Evolutionary conservation across 352 stramenopile species (phyloP).

Genomic region (Detonula confervacea): DNA sequence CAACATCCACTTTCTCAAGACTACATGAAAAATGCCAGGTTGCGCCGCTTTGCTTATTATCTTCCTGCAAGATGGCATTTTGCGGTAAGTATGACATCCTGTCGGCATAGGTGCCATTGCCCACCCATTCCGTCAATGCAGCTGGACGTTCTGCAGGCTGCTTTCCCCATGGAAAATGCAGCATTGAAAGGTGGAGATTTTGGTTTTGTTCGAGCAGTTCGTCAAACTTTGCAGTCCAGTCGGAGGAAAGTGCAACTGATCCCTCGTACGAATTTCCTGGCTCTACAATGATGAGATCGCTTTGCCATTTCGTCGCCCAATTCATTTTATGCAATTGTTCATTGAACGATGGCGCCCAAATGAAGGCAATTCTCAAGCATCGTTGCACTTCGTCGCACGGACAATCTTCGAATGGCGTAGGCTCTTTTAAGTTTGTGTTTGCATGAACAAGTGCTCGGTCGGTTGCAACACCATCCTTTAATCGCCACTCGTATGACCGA

Average conservation of each 20-base stretch:
- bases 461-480: constrained; percentile 20
- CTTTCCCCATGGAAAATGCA: constrained; percentile 41
- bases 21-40: constrained; percentile 43
- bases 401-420: constrained; percentile 24
- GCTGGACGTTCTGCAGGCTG: constrained; percentile 32
- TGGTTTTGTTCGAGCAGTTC: constrained; percentile 15
- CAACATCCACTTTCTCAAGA: constrained; percentile 24
- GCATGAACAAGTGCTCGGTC: constrained; percentile 23
- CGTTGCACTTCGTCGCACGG: constrained; percentile 29
- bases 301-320: constrained; percentile 24
- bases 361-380: constrained; percentile 42
- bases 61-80: constrained; percentile 3
- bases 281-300: constrained; percentile 40
- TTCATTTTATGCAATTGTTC: constrained; percentile 36
- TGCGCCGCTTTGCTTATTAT: constrained; percentile 10
- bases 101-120: neutral
- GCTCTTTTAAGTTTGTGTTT: constrained; percentile 11
- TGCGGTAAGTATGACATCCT: constrained; percentile 35
- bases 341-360: constrained; percentile 42
- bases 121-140: constrained; percentile 17
- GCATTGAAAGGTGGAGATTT: constrained; percentile 22
- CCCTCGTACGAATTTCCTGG: constrained; percentile 44
- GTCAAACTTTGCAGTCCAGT: constrained; percentile 38
- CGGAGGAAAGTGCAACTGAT: neutral
- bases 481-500: constrained; percentile 39